Conservation (phyloP, 2,329 filamentous ascomycete species). For the Paraconiothyrium sp. region DNA sequence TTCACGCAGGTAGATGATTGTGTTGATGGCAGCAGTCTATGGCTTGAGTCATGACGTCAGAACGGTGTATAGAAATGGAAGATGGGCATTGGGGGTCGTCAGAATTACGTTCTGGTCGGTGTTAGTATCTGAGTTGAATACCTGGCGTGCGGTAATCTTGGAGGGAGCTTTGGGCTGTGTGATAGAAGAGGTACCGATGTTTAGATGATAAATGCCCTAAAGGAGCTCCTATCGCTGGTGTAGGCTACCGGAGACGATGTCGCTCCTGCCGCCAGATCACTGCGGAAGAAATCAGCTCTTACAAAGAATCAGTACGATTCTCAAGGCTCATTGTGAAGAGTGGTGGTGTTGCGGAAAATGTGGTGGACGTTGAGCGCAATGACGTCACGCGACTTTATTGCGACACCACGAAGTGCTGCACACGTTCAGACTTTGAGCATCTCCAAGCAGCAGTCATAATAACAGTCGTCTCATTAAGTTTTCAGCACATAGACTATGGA, state of each 20-base stretch:
- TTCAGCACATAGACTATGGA: no score
- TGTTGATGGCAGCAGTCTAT: neutral
- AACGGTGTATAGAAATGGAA: neutral
- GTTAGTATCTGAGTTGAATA: neutral
- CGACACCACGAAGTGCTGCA: neutral
- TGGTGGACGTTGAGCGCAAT: no score
- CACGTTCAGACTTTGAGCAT: neutral
- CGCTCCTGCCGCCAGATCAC: no score
- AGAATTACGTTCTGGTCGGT: neutral
- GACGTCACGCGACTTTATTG: neutral
- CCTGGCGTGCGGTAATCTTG: no score
- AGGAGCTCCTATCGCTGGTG: no score
- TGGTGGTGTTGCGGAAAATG: no score
- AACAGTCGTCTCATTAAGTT: neutral
- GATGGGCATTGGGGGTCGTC: neutral
- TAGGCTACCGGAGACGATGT: no score
- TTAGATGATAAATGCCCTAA: no score
- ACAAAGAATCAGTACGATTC: no score
- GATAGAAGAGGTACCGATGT: neutral
- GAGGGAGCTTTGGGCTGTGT: neutral
- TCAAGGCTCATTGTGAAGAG: no score
- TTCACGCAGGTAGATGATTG: neutral
- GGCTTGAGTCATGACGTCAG: conserved; percentile 10
- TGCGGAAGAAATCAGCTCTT: no score
- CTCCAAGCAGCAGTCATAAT: neutral